Evolutionary conservation across 768 basidiomycete genomes (phyloP).

Genomic region (Kwoniella dejecticola): DNA sequence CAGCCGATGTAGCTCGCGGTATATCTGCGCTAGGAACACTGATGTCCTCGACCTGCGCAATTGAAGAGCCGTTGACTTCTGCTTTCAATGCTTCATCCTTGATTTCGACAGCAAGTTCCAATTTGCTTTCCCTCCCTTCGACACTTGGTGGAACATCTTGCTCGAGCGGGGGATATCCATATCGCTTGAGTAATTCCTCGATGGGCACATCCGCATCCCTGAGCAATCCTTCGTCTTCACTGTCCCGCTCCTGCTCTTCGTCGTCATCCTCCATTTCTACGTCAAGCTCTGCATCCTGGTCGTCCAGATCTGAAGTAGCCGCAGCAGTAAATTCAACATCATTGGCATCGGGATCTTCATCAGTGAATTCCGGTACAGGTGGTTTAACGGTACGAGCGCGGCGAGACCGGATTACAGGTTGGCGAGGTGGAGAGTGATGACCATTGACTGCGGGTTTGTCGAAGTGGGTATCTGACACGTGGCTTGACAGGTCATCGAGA

Average conservation of each 20-base stretch:
- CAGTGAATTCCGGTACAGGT: conserved; percentile 14
- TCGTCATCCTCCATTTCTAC: conserved; percentile 58
- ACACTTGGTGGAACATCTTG: neutral
- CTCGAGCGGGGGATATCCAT: conserved; percentile 50
- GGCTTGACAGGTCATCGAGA: too few species aligned
- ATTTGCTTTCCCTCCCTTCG: neutral
- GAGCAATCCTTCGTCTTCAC: conserved; percentile 56
- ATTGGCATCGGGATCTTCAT: conserved; percentile 44
- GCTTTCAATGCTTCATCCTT: neutral
- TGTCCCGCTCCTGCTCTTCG: conserved; percentile 49
- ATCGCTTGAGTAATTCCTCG: conserved; percentile 56
- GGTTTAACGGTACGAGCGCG: conserved; percentile 24
- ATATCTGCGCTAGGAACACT: too few species aligned
- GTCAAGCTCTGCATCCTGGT: conserved; percentile 56
- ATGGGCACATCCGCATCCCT: conserved; percentile 58
- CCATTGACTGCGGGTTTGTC: neutral
- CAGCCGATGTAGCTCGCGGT: too few species aligned
- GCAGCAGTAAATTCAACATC: conserved; percentile 49
- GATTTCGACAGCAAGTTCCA: neutral
- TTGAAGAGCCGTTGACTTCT: too few species aligned
- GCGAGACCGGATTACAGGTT: conserved; percentile 19
- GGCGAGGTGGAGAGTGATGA: neutral
- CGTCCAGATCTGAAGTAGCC: conserved; percentile 50
- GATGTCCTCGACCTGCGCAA: too few species aligned
- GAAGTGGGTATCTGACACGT: too few species aligned